Evolutionary conservation across 23 red algal genomes (phyloP), one percentile per base, ranked within the genome.

Genomic region (Chondrus crispus): DNA sequence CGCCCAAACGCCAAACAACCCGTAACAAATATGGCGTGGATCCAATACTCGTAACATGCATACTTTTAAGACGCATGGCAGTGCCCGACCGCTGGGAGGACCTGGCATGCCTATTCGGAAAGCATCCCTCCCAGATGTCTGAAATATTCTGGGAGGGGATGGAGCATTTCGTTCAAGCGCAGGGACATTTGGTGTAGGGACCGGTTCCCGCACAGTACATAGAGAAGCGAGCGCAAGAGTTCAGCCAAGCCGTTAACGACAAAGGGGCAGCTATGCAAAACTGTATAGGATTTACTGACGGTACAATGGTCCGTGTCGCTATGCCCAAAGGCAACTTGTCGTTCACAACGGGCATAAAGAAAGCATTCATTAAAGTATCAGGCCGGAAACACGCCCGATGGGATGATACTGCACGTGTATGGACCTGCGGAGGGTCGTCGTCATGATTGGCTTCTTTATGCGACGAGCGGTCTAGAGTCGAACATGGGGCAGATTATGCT

Each of bases 331-430:
- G 78, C 50, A 90, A 40, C 43, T 44, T 32, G 16, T 75, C 16
- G 16, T 58, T 24, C 80, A 90, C 60, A 77, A 46, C 86, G 69
- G 73, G 13, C 86, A 90, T 36, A 90, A 80, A 5, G 46, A 11
- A 62, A 55, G 26, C 64, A 48, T 0, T 5, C 62, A 1, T 40
- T 89, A 20, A 79, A 89, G 46, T 89, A 40, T 5, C 85, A 89
- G 43, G 46, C 40, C 55, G 44, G 77, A 7, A 75, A 57, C 35
- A 89, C 68, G 8, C 70, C 71, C 3, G 51, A 80, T 58, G 86
- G 86, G 18, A 49, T 90, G 16, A 79, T 80, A 37, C 2, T 69
- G 11, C 86, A 80, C 42, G 2, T 79, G 22, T 44, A 35, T 53
- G 86, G 71, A 0, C 86, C 70, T 3, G 4, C 28, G 3, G 70